Evolutionary conservation across 1,139 yeast genomes (phyloP), one percentile per base, ranked within the genome.

Genomic region (Pichia sp.): DNA sequence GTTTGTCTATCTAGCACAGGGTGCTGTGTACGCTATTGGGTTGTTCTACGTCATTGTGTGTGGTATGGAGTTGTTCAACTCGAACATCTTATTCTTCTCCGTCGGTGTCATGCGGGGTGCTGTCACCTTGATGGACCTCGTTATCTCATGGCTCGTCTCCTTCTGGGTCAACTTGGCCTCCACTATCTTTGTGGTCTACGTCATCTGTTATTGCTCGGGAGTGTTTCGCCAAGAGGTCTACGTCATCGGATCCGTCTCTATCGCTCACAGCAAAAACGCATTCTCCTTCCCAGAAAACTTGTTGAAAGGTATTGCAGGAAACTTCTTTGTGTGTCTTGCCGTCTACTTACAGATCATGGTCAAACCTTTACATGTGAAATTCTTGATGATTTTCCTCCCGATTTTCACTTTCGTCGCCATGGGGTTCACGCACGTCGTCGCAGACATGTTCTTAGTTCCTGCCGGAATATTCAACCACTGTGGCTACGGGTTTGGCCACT

Each of bases 351-450:
- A 87, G 63, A 70, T 87, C 37, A 78, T 86, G 82, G 86, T 85
- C 8, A 85, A 84, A 61, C 95, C 95, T 0, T 62, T 83, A n/a
- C 95, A 87, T 63, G 95, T 87, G 41, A 85, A 85, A 61, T 74
- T 84, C 45, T 44, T 85, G n/a, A 68, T 84, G 71, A 76, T 87
- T 71, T 60, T 73, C 7, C 64, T 86, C 23, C 95, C 95, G 0
- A 74, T 87, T 12, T 84, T 85, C 67, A 80, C 90, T 0, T 85
- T 87, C 65, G 95, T 85, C 8, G 61, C 82, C 1, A 72, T 83
- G 71, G 95, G 95, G 0, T 87, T 82, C 66, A 81, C 88, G 4
- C 95, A 87, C 64, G 80, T 81, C 2, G 89, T 87, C 9, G 95
- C 95, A 1, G 95, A 87, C 66, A 85, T 87, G 91, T 81, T 74